phyloP scores from a whole-genome alignment of 306 rosid species.

The Castanopsis chinensis region DNA sequence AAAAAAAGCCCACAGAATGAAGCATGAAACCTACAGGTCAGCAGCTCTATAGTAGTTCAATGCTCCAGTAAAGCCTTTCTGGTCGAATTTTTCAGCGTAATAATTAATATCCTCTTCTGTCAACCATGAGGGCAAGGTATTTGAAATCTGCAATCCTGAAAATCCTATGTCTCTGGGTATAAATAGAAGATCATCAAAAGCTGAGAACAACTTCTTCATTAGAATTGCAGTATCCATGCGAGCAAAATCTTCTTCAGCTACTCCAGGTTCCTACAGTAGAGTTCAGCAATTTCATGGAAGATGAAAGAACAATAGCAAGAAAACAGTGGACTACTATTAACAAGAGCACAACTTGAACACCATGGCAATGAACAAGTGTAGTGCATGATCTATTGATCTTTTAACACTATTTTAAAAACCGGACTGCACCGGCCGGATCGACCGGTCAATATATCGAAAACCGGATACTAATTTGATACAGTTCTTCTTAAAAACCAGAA shows the following conservation, averaged over 20 bases:
- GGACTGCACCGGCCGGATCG: accelerated
- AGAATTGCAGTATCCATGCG: constrained; percentile 37
- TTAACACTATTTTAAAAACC: too few species aligned
- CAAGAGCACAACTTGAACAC: neutral
- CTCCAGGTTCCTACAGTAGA: constrained; percentile 56
- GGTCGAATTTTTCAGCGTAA: constrained; percentile 46
- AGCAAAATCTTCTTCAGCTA: constrained; percentile 58
- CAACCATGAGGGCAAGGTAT: constrained; percentile 67
- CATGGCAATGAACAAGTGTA: too few species aligned
- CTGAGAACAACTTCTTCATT: constrained; percentile 38
- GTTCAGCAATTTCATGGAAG: neutral
- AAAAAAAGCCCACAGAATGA: too few species aligned
- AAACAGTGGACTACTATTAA: neutral
- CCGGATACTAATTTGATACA: accelerated
- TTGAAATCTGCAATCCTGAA: constrained; percentile 27
- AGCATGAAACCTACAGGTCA: constrained; percentile 46
- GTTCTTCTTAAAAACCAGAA: too few species aligned
- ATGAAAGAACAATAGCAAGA: neutral
- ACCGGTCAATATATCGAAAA: accelerated
- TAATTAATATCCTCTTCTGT: constrained; percentile 62
- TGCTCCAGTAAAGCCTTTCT: constrained; percentile 76
- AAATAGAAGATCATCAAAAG: constrained; percentile 32
- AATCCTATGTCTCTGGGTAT: constrained; percentile 51
- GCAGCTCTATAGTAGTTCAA: constrained; percentile 68
- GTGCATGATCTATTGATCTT: too few species aligned